Evolutionary conservation across 768 basidiomycete genomes (phyloP).

Genomic region (Pleurotus citrinopileatus): DNA sequence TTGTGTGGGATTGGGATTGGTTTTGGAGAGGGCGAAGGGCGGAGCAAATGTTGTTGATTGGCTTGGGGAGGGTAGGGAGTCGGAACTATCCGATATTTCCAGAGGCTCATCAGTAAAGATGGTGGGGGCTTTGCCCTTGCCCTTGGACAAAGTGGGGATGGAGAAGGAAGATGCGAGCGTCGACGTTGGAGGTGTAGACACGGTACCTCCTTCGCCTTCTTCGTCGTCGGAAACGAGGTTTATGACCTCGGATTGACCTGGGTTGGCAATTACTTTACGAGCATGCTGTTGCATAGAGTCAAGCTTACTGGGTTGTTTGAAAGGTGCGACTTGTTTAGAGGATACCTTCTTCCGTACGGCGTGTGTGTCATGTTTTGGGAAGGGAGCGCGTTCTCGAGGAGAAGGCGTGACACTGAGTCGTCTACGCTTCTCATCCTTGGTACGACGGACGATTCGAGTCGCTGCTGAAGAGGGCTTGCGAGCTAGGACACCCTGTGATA

Average conservation of each 20-base stretch:
- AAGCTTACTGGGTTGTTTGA: too few species aligned
- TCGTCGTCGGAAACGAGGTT: too few species aligned
- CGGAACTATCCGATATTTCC: neutral
- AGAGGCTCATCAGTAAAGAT: neutral
- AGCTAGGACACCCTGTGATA: neutral
- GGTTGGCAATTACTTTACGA: too few species aligned
- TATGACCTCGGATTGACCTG: too few species aligned
- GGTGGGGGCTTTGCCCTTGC: neutral
- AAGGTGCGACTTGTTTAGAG: too few species aligned
- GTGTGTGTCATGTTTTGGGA: neutral
- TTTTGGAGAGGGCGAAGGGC: neutral
- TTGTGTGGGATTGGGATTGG: too few species aligned
- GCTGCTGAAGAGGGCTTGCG: neutral
- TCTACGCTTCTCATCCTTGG: neutral
- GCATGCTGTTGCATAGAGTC: too few species aligned
- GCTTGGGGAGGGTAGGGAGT: neutral
- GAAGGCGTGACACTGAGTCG: neutral
- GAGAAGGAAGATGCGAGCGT: neutral
- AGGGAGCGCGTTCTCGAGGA: neutral
- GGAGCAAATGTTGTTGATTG: neutral
- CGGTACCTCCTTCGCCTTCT: too few species aligned
- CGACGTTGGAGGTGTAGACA: neutral
- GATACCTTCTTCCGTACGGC: too few species aligned
- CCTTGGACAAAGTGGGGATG: neutral
- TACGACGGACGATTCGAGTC: constrained; percentile 4